Evolutionary conservation across 495 filamentous ascomycete species (phyloP).

Genomic region (Podospora anserina): DNA sequence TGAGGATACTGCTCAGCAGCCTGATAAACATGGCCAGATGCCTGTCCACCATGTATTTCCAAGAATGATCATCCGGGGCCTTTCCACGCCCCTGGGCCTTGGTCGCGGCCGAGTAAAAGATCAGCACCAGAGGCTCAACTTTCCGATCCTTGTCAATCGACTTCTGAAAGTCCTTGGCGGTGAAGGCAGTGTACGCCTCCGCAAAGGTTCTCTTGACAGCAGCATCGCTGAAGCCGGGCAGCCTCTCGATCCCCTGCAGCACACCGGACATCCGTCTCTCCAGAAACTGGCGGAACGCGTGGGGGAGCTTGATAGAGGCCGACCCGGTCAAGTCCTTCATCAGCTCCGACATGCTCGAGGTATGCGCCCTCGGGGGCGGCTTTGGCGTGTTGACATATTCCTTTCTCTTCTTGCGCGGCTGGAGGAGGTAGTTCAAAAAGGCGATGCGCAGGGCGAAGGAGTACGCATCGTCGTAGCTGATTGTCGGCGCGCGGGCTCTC

Average conservation of each 20-base stretch:
- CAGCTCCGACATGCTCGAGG: conserved; percentile 65
- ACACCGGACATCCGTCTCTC: conserved; percentile 77
- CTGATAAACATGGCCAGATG: conserved; percentile 95
- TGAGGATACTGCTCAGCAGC: conserved; percentile 73
- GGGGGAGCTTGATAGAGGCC: conserved; percentile 45
- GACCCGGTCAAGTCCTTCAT: conserved; percentile 51
- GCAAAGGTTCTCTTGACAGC: conserved; percentile 90
- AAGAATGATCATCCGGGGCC: conserved; percentile 76
- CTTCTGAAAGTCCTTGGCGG: conserved; percentile 79
- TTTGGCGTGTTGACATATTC: conserved; percentile 72
- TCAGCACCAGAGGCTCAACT: conserved; percentile 89
- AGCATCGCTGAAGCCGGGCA: conserved; percentile 83
- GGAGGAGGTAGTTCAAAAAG: conserved; percentile 88
- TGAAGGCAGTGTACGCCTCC: conserved; percentile 62
- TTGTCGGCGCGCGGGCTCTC: conserved; percentile 35
- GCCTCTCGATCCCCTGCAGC: conserved; percentile 59
- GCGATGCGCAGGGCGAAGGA: conserved; percentile 85
- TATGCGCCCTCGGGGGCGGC: conserved; percentile 60
- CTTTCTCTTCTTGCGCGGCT: conserved; percentile 80
- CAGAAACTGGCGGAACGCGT: conserved; percentile 63
- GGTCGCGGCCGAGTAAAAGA: conserved; percentile 66
- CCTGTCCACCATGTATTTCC: conserved; percentile 89
- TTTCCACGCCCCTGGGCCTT: conserved; percentile 86
- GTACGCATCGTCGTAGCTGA: conserved; percentile 73
- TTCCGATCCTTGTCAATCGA: conserved; percentile 91